phyloP scores from a whole-genome alignment of 1,284 basidiomycete species.

The Marasmius tenuissimus region DNA sequence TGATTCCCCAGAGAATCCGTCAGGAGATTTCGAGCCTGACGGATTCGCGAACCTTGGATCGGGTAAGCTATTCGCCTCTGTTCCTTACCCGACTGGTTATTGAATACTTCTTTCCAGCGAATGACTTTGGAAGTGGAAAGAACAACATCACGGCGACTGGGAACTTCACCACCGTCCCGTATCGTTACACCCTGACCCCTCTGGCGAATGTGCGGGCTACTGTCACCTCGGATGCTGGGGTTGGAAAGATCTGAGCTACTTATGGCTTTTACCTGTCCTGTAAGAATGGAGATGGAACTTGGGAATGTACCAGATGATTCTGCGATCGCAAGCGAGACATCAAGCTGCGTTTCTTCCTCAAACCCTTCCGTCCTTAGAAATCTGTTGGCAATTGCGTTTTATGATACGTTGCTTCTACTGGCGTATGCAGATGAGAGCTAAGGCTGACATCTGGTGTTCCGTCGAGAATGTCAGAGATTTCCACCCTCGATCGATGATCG shows the following conservation, averaged over 20 bases:
- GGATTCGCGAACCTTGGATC: conserved; percentile 24
- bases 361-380: too few relatives aligned
- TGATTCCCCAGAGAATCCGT: conserved; percentile 20
- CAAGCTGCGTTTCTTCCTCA: too few relatives aligned
- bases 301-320: too few relatives aligned
- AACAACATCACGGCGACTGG: conserved; percentile 23
- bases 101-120: conserved; percentile 10
- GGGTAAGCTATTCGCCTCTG: conserved; percentile 8
- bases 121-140: conserved; percentile 22
- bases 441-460: too few relatives aligned
- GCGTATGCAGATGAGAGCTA: too few relatives aligned
- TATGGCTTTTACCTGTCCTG: background rate
- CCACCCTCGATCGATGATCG: too few relatives aligned
- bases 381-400: too few relatives aligned
- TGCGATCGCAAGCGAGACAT: too few relatives aligned
- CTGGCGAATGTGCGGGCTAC: conserved; percentile 16
- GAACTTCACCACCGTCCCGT: conserved; percentile 21
- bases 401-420: too few relatives aligned
- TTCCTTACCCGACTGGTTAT: background rate
- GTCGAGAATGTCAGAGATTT: too few relatives aligned
- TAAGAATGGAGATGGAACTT: background rate
- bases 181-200: conserved; percentile 19
- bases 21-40: conserved; percentile 22
- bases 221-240: conserved; percentile 17
- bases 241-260: conserved; percentile 6